Evolutionary conservation across 2,329 filamentous ascomycete genomes (phyloP).

Genomic region (Calonectria crousiana): DNA sequence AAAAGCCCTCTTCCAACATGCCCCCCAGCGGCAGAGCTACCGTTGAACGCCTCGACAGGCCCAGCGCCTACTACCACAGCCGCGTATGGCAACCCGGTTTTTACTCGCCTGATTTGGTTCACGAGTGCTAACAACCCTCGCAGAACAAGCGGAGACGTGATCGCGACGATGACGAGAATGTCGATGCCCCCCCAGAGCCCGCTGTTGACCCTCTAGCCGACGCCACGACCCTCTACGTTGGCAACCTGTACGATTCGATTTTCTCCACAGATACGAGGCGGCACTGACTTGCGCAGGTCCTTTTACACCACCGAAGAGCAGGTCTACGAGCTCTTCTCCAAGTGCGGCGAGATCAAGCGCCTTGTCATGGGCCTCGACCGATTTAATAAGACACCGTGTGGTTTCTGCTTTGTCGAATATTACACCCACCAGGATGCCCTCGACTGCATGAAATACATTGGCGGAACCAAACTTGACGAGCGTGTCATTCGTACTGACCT

Average conservation of each 20-base stretch:
- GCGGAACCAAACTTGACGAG: constrained; percentile 97
- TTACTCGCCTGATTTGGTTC: neutral
- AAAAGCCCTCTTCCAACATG: constrained; percentile 52
- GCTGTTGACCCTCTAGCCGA: constrained; percentile 79
- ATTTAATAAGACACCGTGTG: constrained; percentile 97
- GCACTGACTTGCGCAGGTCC: constrained; percentile 66
- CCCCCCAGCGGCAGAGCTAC: constrained; percentile 70
- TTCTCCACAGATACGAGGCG: constrained; percentile 17
- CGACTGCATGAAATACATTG: constrained; percentile 98
- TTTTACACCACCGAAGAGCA: constrained; percentile 99
- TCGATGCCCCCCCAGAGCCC: constrained; percentile 60
- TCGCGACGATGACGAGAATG: constrained; percentile 67
- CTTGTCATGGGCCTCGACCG: constrained; percentile 98
- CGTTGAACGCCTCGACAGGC: constrained; percentile 91
- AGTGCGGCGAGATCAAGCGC: constrained; percentile 98
- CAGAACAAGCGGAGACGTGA: constrained; percentile 81
- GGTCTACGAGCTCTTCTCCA: constrained; percentile 95
- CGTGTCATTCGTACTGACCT: constrained; percentile 95
- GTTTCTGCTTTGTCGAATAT: constrained; percentile 99
- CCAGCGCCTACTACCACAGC: constrained; percentile 91
- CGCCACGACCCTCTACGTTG: constrained; percentile 96
- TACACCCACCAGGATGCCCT: constrained; percentile 97
- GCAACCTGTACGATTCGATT: constrained; percentile 77
- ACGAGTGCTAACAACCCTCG: constrained; percentile 13
- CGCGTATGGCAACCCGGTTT: constrained; percentile 68